phyloP scores from a whole-genome alignment of 257 asterid species.

The Ballota nigra region DNA sequence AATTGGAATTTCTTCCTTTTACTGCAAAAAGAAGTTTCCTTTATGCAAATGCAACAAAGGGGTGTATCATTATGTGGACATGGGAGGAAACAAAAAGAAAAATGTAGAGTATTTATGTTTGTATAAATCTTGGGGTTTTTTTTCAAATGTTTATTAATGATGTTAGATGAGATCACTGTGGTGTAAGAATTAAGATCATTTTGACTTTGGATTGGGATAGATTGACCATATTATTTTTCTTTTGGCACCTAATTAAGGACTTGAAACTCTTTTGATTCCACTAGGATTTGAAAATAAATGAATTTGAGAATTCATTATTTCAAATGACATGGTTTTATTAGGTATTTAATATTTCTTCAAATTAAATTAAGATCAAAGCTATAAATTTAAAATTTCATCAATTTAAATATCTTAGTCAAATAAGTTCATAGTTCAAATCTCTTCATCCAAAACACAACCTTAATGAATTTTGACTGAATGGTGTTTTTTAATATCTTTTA shows the following conservation, averaged over 20 bases:
- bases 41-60: constrained; percentile 23
- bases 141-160: constrained; percentile 30
- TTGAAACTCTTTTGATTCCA: no score
- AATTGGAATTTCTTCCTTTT: constrained; percentile 27
- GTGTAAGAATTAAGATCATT: constrained; percentile 33
- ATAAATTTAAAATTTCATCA: no score
- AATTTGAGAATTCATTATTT: no score
- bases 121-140: constrained; percentile 11
- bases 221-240: not conserved
- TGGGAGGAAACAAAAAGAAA: constrained; percentile 38
- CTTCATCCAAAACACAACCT: no score
- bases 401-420: no score
- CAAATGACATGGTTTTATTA: no score
- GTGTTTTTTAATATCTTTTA: not conserved
- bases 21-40: constrained; percentile 18
- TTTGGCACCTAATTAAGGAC: not conserved
- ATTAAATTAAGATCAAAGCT: no score
- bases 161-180: constrained; percentile 49
- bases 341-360: no score
- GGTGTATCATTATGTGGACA: constrained; percentile 31
- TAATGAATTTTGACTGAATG: no score
- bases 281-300: no score
- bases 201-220: constrained; percentile 36
- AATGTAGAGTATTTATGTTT: constrained; percentile 19
- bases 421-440: no score